Base-by-base conservation (phyloP, 148 eudicot species). In the Chenopodium quinoa region DNA sequence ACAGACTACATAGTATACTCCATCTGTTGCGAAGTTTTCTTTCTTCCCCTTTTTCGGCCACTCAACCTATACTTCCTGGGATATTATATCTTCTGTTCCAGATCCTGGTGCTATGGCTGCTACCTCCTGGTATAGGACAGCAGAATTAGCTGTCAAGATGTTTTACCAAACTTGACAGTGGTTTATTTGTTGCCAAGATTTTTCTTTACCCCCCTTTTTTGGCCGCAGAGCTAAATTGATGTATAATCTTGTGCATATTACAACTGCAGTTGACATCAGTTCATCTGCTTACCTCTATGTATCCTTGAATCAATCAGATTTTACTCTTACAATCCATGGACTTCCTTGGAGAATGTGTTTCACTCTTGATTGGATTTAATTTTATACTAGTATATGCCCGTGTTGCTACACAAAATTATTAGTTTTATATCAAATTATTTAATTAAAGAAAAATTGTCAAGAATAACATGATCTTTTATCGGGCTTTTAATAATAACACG, bases 51-150 rank as follows among this genome's bases (percentile, higher is more conserved):
- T 54, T 80, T 80, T 44, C 56, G 93, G 97, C 58, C 97, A 95
- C 77, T 90, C 97, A 29, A 82, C 92, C 1, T 90, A 93, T 80
- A 82, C 94, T 19, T 85, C 98, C 50, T 84, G 73, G 34, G 89
- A 87, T 75, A 81, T 86, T 82, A 91, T 93, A 73, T 85, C 91
- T 80, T 80, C 88, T 2, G 94, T 92, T 86, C 94, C 97, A 4
- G 97, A 93, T 81, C 96, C 97, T 29, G 98, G 96, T 64, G 97
- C 97, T 66, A 87, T 95, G 94, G 96, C 97, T 80, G 93, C 93
- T 79, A 93, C 98, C 97, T 78, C 91, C 46, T 95, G 98, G 97
- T 95, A 91, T 78, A 79, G 81, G 77, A 97, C 97, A 75, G 98
- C 94, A 46, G 97, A 91, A 77, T 78, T 88, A 68, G 92, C 98